Evolutionary conservation across 805 yeast species (phyloP), one percentile per base, ranked within the genome.

Genomic region (Trichomonascus vanleenenianus): DNA sequence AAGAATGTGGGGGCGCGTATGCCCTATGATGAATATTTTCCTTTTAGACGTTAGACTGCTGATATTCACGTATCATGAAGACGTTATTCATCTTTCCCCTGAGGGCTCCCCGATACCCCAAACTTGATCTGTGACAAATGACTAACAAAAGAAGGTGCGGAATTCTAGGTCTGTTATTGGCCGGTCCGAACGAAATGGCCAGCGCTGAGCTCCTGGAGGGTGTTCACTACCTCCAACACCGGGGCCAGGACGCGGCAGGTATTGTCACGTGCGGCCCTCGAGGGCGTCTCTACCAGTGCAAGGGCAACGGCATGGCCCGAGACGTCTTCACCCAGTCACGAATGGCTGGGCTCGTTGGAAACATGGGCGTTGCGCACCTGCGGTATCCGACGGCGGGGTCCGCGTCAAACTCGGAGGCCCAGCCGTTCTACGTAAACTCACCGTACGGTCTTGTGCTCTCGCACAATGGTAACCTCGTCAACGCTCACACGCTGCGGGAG

Each of bases 161-260:
- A 57, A 82, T 93, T 51, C 69, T 91, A 56, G 98, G 96, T 48
- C 74, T 91, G 44, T 83, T 87, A 37, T 73, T 86, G 47, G 85
- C 95, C 10, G 84, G 87, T 64, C 84, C 79, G 54, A 64, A 72
- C 19, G 73, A 73, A 41, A 74, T 76, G 47, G 96, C 85, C 41
- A 95, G 96, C 10, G 80, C 95, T 3, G 97, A 89, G 60, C 72
- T 93, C 39, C 81, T 87, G 46, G 98, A 93, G 63, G 96, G 96
- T 5, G 83, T 91, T 51, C 78, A 88, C 69, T 91, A 83, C 64
- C 71, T 93, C 50, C 98, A 93, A 63, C 98, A 93, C 62, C 78
- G 98, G 61, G 98, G 98, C 39, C 98, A 93, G 70, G 98, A 93
- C 64, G 98, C 98, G 9, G 96, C 97, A n/a, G 98, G 98, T 52